Conservation (phyloP, 2,329 filamentous ascomycete genomes). For the Volutella citrinella region DNA sequence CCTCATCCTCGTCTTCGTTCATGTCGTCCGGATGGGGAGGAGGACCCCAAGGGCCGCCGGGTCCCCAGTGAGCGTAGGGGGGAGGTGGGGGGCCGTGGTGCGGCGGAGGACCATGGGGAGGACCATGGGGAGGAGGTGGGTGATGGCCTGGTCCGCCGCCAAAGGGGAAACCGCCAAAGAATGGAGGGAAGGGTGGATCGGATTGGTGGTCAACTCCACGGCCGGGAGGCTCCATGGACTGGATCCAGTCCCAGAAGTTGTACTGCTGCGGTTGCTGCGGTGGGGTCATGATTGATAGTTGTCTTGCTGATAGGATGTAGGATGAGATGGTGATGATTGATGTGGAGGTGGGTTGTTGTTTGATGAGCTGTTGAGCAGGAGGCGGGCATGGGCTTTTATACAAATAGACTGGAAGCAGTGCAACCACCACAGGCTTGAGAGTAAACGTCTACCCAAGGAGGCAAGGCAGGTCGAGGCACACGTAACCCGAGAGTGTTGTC, state of each 20-base stretch:
- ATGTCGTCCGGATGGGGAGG: slow-evolving; percentile 21
- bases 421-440: no score
- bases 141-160: slow-evolving; percentile 12
- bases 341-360: slow-evolving; percentile 2
- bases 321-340: slow-evolving; percentile 1
- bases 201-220: slow-evolving; percentile 37
- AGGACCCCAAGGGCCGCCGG: slow-evolving; percentile 14
- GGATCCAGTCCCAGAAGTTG: slow-evolving; percentile 35
- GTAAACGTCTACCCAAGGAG: no score
- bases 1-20: slow-evolving; percentile 19
- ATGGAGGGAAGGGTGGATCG: slow-evolving; percentile 22
- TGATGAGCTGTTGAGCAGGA: no score
- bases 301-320: slow-evolving; percentile 17
- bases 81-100: slow-evolving; percentile 23
- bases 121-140: slow-evolving; percentile 19
- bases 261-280: slow-evolving; percentile 20
- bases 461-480: no score
- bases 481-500: no score
- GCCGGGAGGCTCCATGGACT: slow-evolving; percentile 32
- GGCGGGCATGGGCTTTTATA: no score
- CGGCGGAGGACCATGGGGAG: slow-evolving; percentile 20
- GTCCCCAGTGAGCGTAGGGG: slow-evolving; percentile 24
- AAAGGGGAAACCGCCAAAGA: slow-evolving; percentile 23
- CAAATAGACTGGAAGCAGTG: no score
- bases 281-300: slow-evolving; percentile 15